Evolutionary conservation across 495 filamentous ascomycete genomes (phyloP).

Genomic region (Penicillium bialowiezense): DNA sequence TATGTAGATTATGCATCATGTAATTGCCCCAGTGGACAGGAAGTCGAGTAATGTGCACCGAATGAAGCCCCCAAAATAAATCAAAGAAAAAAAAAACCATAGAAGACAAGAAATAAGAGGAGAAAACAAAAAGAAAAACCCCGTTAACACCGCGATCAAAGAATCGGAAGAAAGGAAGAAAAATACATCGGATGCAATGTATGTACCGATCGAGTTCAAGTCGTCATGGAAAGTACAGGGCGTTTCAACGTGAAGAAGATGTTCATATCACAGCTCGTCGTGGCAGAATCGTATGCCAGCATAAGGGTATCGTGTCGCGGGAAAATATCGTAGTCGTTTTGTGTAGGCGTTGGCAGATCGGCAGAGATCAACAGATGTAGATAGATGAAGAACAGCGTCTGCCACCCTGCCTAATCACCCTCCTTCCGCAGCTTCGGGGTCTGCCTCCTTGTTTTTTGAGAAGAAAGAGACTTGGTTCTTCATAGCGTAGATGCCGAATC

Average conservation of each 20-base stretch:
- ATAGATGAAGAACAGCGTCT: not conserved
- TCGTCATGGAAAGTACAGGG: slow-evolving; percentile 5
- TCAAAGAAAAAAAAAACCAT: not conserved
- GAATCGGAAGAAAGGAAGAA: not conserved
- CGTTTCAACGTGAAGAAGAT: not conserved
- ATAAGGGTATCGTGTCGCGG: slow-evolving; percentile 15
- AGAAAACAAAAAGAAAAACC: not conserved
- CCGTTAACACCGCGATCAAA: not conserved
- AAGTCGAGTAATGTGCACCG: not conserved
- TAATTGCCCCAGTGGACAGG: not conserved
- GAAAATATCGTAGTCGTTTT: slow-evolving; percentile 2
- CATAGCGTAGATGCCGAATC: slow-evolving; percentile 63
- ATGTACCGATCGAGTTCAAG: not conserved
- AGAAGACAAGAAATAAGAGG: not conserved
- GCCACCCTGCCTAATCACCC: slow-evolving; percentile 12
- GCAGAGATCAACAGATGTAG: not conserved
- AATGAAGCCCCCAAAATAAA: not conserved
- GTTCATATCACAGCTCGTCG: slow-evolving; percentile 5
- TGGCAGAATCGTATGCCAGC: not conserved
- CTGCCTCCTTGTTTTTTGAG: slow-evolving; percentile 28
- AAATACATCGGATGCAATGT: slow-evolving; percentile 1
- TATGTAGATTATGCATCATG: slow-evolving; percentile 1
- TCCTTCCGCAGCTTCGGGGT: slow-evolving; percentile 44
- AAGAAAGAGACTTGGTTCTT: slow-evolving; percentile 45
- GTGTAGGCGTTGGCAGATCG: no score